Evolutionary conservation across 345 rosid species (phyloP).

Genomic region (Linum usitatissimum): DNA sequence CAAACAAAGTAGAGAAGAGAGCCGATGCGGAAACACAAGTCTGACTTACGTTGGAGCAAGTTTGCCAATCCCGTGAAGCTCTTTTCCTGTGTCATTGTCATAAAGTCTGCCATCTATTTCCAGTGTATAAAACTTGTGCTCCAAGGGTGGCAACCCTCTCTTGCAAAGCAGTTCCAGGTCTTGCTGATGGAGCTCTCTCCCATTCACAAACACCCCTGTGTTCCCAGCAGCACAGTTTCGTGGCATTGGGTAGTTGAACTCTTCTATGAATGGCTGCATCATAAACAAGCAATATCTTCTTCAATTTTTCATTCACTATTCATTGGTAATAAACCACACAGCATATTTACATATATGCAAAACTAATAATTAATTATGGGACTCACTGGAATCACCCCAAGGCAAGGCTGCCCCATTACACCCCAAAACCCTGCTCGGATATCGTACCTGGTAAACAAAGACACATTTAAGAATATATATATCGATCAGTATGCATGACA

Average conservation of each 20-base stretch:
- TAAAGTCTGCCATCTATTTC: slow-evolving; percentile 18
- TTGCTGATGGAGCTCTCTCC: slow-evolving; percentile 20
- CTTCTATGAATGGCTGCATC: slow-evolving; percentile 19
- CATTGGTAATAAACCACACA: background rate
- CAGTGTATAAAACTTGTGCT: slow-evolving; percentile 12
- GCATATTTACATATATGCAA: background rate
- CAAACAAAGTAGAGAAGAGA: background rate
- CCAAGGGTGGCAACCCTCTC: slow-evolving; percentile 17
- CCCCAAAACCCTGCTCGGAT: slow-evolving; percentile 26
- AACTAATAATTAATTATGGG: background rate
- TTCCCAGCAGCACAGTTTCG: slow-evolving; percentile 19
- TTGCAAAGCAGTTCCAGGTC: slow-evolving; percentile 17
- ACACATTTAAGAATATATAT: background rate
- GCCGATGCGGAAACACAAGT: background rate
- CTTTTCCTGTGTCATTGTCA: slow-evolving; percentile 9
- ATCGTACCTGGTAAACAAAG: slow-evolving; percentile 19
- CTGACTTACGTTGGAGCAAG: slow-evolving; percentile 25
- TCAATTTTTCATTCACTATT: background rate
- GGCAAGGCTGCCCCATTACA: slow-evolving; percentile 18
- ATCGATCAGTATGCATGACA: background rate
- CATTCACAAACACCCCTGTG: slow-evolving; percentile 19
- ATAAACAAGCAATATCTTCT: too few species aligned
- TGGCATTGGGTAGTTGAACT: slow-evolving; percentile 17
- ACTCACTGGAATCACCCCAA: slow-evolving; percentile 28
- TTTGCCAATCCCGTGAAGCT: slow-evolving; percentile 16